Evolutionary conservation across 306 rosid genomes (phyloP), one percentile per base, ranked within the genome.

Genomic region (Vicia faba): DNA sequence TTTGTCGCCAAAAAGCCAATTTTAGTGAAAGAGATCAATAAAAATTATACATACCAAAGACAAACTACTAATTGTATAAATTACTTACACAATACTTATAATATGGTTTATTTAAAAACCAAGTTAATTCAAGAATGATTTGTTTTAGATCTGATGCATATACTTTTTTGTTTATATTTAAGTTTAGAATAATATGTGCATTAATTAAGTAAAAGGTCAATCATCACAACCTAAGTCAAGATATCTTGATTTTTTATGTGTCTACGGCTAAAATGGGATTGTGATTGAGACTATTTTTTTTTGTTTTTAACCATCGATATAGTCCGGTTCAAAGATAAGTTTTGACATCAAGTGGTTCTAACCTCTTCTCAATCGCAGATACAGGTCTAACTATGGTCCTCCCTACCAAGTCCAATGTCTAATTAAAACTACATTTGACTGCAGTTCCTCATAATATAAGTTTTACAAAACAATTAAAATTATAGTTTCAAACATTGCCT

Each of bases 1-100:
- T 38, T 5, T 60, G 66, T 19, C 41, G 70, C 79, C 39, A 48
- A 62, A 62, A 78, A 40, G 40, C 55, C 67, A 15, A 35, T 28
- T 70, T 15, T 0, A 14, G 41, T 28, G 55, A 19, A 9, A 23
- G 25, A 46, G 56, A 9, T 14, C 3, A 40, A 11, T 16, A 44
- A 50, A 66, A 63, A 4, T 0, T 40, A 14, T 25, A 23, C 36
- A 53, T 8, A 14, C 8, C n/a, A 60, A 10, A 8, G 13, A 8
- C 0, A 38, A 20, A 59, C n/a, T 70, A 25, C 8, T 39, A 62
- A 5, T 62, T 29, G 60, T 25, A 11, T 11, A 25, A n/a, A n/a
- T n/a, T n/a, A n/a, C 25, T 11, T 7, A 1, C 13, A 51, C 5
- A 13, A 14, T 31, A 54, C 28, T 6, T 45, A 8, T 4, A 66